Percentiles rank a stretch among this genome's conserved stretches.
Conservation (phyloP, 805 yeast genomes). For the Wickerhamomyces sydowiorum region DNA sequence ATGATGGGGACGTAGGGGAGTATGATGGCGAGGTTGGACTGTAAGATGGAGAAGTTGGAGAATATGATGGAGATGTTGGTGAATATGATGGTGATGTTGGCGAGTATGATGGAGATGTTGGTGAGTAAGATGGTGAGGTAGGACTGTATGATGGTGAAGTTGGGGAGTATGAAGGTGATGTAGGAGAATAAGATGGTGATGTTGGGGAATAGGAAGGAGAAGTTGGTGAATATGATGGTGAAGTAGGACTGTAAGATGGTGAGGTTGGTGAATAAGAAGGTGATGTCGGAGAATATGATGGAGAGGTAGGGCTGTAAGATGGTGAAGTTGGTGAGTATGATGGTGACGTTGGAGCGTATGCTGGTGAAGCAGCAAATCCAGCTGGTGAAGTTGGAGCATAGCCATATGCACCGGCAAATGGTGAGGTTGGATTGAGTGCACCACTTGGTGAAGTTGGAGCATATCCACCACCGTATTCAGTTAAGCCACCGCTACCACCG, state of each 20-base stretch:
- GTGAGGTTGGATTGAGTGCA: constrained; percentile 39
- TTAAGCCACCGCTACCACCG: constrained; percentile 42
- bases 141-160: constrained; percentile 67
- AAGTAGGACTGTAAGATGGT: constrained; percentile 70
- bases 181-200: constrained; percentile 64
- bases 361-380: constrained; percentile 50
- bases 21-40: constrained; percentile 78
- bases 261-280: constrained; percentile 74
- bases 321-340: constrained; percentile 68
- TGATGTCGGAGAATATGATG: constrained; percentile 57
- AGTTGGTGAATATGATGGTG: constrained; percentile 76
- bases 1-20: constrained; percentile 70
- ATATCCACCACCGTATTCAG: constrained; percentile 39
- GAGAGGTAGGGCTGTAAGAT: constrained; percentile 52
- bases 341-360: constrained; percentile 67
- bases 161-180: constrained; percentile 69
- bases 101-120: constrained; percentile 60
- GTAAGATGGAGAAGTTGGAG: constrained; percentile 69
- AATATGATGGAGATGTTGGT: constrained; percentile 77
- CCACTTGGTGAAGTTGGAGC: constrained; percentile 59
- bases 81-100: constrained; percentile 67
- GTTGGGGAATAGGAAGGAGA: constrained; percentile 70
- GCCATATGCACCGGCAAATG: constrained; percentile 35
- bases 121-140: constrained; percentile 68
- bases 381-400: constrained; percentile 43